phyloP scores from a whole-genome alignment of 176 grass and related monocot species.

The Tillandsia fasciculata region DNA sequence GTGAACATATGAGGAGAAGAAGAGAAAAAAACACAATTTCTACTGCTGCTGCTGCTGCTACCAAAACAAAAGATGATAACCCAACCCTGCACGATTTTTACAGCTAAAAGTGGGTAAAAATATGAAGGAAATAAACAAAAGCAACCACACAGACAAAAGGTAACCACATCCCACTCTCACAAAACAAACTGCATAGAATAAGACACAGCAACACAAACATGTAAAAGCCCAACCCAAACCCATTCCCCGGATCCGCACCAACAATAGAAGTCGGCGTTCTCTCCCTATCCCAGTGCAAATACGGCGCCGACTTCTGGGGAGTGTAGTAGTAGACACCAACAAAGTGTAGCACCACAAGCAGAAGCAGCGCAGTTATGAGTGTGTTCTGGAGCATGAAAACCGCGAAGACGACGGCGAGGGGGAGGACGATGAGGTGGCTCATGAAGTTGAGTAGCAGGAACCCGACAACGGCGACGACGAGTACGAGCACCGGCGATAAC shows the following conservation, averaged over 20 bases:
- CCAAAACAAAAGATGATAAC: too few species aligned
- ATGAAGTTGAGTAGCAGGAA: slow-evolving; percentile 23
- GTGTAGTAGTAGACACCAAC: slow-evolving; percentile 41
- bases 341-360: slow-evolving; percentile 37
- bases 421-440: slow-evolving; percentile 51
- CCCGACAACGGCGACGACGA: slow-evolving; percentile 16
- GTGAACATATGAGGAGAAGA: too few species aligned
- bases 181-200: slow-evolving; percentile 38
- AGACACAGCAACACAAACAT: slow-evolving; percentile 54
- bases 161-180: slow-evolving; percentile 56
- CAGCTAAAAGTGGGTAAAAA: slow-evolving; percentile 18
- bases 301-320: slow-evolving; percentile 10
- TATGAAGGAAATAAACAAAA: slow-evolving; percentile 53
- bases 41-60: too few species aligned
- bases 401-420: slow-evolving; percentile 30
- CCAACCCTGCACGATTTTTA: too few species aligned
- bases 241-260: background rate
- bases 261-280: too few species aligned
- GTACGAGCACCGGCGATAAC: slow-evolving; percentile 23
- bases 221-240: slow-evolving; percentile 44
- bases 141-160: slow-evolving; percentile 28
- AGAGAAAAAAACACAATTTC: too few species aligned
- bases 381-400: slow-evolving; percentile 48
- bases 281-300: background rate
- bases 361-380: slow-evolving; percentile 23